Conservation (phyloP, 1,139 yeast genomes). For the Magnusiomyces clavatus region DNA sequence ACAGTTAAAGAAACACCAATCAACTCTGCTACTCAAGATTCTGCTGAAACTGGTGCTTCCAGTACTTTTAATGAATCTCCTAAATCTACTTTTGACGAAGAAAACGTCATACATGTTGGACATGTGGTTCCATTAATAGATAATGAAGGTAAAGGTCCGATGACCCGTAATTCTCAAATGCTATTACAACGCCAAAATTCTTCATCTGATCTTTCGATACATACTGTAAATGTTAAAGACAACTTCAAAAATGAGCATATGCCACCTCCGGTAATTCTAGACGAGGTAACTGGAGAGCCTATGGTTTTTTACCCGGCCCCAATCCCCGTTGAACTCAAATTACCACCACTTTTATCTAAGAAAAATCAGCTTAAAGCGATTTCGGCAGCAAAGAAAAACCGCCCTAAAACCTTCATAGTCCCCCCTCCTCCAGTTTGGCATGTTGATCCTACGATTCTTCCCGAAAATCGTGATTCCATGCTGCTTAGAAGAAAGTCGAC, state of each 20-base stretch:
- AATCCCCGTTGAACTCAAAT: conserved; percentile 25
- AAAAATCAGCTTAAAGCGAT: conserved; percentile 13
- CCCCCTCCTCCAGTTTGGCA: conserved; percentile 15
- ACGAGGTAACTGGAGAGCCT: conserved; percentile 8
- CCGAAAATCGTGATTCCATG: conserved; percentile 5
- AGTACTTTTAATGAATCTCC: too few relatives aligned
- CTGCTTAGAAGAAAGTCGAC: neutral
- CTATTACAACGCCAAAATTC: neutral
- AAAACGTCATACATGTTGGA: neutral
- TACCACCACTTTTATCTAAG: conserved; percentile 23
- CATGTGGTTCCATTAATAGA: conserved; percentile 2
- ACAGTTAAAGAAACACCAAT: neutral
- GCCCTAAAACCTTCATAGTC: conserved; percentile 5
- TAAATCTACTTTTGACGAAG: neutral
- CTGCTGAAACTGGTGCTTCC: too few relatives aligned
- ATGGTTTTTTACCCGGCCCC: conserved; percentile 30
- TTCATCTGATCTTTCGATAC: neutral
- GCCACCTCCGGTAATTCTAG: conserved; percentile 3
- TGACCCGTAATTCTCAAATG: neutral
- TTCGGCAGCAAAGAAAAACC: neutral
- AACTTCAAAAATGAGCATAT: conserved; percentile 5
- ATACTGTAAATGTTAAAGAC: conserved; percentile 1
- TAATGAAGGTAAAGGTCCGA: neutral
- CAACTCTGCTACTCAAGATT: neutral
- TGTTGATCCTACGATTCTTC: conserved; percentile 7